Evolutionary conservation across 306 rosid species (phyloP).

Genomic region (Cucumis melo): DNA sequence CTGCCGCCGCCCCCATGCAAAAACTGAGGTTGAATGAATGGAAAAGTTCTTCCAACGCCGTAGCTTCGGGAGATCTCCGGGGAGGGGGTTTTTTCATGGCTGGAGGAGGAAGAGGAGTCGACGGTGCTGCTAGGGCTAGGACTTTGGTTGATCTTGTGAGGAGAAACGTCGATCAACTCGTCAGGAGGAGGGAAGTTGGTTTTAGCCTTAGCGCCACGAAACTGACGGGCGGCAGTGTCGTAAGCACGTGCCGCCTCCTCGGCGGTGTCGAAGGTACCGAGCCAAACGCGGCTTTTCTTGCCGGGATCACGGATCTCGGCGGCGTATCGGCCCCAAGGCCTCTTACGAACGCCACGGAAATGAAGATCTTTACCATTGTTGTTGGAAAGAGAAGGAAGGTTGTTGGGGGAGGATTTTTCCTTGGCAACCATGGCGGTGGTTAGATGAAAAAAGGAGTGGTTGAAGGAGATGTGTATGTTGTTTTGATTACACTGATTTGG

Average conservation of each 20-base stretch:
- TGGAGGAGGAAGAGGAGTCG: conserved; percentile 18
- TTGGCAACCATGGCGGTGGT: conserved; percentile 7
- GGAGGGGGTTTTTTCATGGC: conserved; percentile 10
- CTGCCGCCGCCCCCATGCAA: background rate
- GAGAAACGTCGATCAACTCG: background rate
- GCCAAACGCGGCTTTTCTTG: conserved; percentile 20
- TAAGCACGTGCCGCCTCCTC: conserved; percentile 18
- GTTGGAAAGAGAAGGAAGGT: background rate
- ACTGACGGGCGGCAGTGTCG: conserved; percentile 11
- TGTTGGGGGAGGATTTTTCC: background rate
- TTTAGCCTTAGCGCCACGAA: conserved; percentile 15
- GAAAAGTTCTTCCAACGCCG: conserved; percentile 17
- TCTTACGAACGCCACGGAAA: conserved; percentile 15
- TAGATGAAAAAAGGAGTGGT: background rate
- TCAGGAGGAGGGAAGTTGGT: conserved; percentile 7
- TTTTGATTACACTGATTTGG: background rate
- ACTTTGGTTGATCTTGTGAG: background rate
- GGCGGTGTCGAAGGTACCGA: conserved; percentile 14
- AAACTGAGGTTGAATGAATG: conserved; percentile 24
- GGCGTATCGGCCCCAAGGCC: conserved; percentile 22
- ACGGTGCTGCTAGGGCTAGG: conserved; percentile 8
- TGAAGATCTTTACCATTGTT: conserved; percentile 5
- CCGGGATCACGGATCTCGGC: conserved; percentile 20
- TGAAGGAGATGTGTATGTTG: background rate
- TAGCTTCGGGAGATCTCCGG: conserved; percentile 21